Base-by-base conservation (phyloP, 1,139 yeast genomes). In the Scheffersomyces quercinus region DNA sequence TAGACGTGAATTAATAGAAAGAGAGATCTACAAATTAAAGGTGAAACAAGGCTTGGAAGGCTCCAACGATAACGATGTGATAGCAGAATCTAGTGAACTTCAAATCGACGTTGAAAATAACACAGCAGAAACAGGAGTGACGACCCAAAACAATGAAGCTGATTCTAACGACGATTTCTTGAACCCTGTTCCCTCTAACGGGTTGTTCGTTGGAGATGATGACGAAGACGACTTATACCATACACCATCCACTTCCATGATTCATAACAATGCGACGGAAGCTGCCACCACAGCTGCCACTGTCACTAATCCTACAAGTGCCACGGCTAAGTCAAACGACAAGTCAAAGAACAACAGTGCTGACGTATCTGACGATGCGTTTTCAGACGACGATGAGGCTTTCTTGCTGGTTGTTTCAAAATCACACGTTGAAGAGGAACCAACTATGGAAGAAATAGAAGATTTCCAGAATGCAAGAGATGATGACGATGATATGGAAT, bases 1-100 rank as follows among this genome's bases (percentile, higher is more conserved):
- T 51, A 58, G 79, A 47, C 55, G 68, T 13, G 70, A 65, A 38
- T 59, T 73, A 44, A 49, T 74, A 1, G 69, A 68, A 3, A 53
- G 56, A 34, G 76, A 73, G 47, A 53, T 73, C 30, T 54, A 57
- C 14, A 70, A 72, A 42, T 48, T 67, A 39, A 66, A 61, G 46
- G 59, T 58, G 6, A 64, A 60, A 15, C 59, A 61, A 48, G 78
- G 77, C 2, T 58, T 70, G 4, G 55, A 67, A 7, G 63, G 43
- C 3, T 6, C 26, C 7, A 30, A 28, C 28, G 37, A 15, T 14
- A 31, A 13, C 8, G 29, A 20, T 6, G 24, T 35, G n/a, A 20
- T 35, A 15, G 36, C 5, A 9, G 29, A 37, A 12, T 24, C 13
- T 4, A 26, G 14, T 10, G 35, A 28, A 6, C 24, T 14, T 4